Base-by-base conservation (phyloP, 441 rosid species). In the Geranium incanum region DNA sequence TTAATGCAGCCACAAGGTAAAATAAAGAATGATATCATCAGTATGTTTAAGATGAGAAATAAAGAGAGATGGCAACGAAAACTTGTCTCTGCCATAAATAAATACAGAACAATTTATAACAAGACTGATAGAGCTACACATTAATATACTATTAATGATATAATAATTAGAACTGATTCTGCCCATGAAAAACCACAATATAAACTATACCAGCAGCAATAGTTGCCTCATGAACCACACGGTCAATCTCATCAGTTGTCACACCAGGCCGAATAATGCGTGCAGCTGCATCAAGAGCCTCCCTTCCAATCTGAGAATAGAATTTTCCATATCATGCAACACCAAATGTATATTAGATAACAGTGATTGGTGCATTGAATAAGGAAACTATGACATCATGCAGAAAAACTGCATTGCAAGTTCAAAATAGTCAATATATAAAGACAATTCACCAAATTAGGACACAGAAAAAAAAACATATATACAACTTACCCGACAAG, bases 161-260 rank as follows among this genome's bases (percentile, higher is more conserved):
- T 60, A 69, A 59, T 71, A 19, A 60, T 60, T 60, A 19, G 8
- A 60, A 60, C 36, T 19, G 21, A 60, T 60, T 60, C 21, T 15
- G 38, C 33, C 43, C 6, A 50, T 38, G 9, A 67, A 43, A 21
- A 43, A 21, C 66, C 41, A 38, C 41, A 43, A 60, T 62, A 67
- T 68, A 60, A 37, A 75, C 80, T n/a, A 72, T 81, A 94, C 99
- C 99, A 70, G 89, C 90, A 66, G 91, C 86, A 70, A 91, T 75
- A 72, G 97, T 90, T 71, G 91, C 89, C 75, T 92, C 98, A 64
- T 94, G 97, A 78, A 89, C 97, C 69, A 88, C 97, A 62, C 83
- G 83, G 86, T 94, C 97, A 81, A 94, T 89, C 85, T 92, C 97
- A 85, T 94, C 97, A 19, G 98, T 92, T 60, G 95, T 94, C 67